Base-by-base conservation (phyloP, 108 stramenopile species). In the Skeletonema costatum region DNA sequence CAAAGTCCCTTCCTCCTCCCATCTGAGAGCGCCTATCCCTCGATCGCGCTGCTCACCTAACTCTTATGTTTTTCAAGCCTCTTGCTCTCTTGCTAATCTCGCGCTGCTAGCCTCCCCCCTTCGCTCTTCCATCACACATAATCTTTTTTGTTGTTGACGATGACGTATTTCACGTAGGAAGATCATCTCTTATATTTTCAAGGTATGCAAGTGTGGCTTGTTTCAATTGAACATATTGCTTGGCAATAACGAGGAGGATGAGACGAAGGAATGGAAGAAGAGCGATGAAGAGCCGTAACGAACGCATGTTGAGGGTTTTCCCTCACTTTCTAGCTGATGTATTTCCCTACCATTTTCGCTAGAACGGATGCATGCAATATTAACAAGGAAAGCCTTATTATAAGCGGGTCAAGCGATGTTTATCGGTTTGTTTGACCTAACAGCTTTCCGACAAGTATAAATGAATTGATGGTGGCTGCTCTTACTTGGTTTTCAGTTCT, bases 341-440 rank as follows among this genome's bases (percentile, higher is more conserved):
- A 7, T 51, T 51, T 7, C 44, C 44, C 25, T 17, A 51, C 50
- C 50, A 51, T 51, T 51, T 51, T 56, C 16, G 53, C 25, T 56
- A 56, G 21, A 56, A 56, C 53, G 53, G 53, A 56, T 56, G 53
- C 53, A 56, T 56, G 53, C 53, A 29, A 56, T 56, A 56, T 16
- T 7, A 56, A 56, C 21, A 56, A 25, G 53, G 53, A 56, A 56
- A 56, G 25, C 25, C 19, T 46, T 25, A 56, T 56, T 56, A 56
- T 19, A n/a, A 56, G 53, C 25, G 53, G 53, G 25, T 25, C 53
- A 56, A 56, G 8, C 7, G 25, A 56, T 56, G 29, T 56, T 56
- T 56, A 56, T 56, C 9, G 48, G 25, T 56, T 56, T 25, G 53
- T 25, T 56, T 56, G 25, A 25, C 25, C 2, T 56, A 56, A 56